Base-by-base conservation (phyloP, 2,329 filamentous ascomycete species). In the Fusarium circinatum region DNA sequence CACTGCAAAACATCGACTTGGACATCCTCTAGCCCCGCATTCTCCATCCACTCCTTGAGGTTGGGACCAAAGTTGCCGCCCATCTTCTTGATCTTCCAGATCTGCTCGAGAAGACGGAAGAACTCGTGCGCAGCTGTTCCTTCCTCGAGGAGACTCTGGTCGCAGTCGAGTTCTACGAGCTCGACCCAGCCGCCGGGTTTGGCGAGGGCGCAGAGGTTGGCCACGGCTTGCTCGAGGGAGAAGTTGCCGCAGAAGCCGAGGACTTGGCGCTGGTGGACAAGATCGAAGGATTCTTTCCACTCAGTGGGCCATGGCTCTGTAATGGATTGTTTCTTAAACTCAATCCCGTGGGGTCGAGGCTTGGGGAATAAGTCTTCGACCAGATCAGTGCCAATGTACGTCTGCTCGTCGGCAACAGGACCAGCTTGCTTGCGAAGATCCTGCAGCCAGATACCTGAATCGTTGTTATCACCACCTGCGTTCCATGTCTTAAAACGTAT, bases 11-110 rank as follows among this genome's bases (percentile, higher is more conserved):
- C 47, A 42, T 61, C 58, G 5, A 61, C 58, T 8, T 61, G 58
- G 2, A 61, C 58, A 14, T 61, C 45, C 12, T 61, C 45, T 13
- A 61, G 47, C 17, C 58, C 58, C 13, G 58, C 47, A 34, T 61
- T 61, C 45, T 54, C 58, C 58, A 61, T 61, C 58, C 58, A 61
- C 45, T 54, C 58, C 6, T 61, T 61, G 18, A 61, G 58, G 10
- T 54, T 42, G 5, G 58, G 58, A 0, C 58, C 58, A 42, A 61
- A 61, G 36, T 61, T 61, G 2, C 58, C 58, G 12, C 58, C 58
- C 58, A 61, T 61, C 47, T 61, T 61, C 58, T 61, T 61, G 22
- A 61, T 61, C 45, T 61, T 61, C 58, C 58, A 61, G 28, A 61
- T 61, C 47, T 61, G 58, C 58, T 61, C 58, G 3, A 61, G 36